phyloP scores from a whole-genome alignment of 306 rosid species.

The Carpinus fangiana region DNA sequence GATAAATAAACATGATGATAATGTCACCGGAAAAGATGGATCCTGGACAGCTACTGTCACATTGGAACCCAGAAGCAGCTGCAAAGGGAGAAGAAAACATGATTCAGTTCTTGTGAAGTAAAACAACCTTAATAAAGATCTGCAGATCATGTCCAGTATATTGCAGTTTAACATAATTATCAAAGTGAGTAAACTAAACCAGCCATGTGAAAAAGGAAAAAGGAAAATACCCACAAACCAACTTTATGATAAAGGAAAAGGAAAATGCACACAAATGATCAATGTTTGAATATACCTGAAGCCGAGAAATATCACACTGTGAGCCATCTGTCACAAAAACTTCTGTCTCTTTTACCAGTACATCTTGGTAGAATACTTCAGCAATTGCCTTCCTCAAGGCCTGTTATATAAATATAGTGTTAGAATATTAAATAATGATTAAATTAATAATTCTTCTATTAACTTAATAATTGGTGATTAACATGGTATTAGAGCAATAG shows the following conservation, averaged over 20 bases:
- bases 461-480: no score
- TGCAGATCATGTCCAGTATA: no score
- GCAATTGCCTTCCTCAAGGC: slow-evolving; percentile 64
- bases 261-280: slow-evolving; percentile 5
- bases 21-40: slow-evolving; percentile 71
- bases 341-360: slow-evolving; percentile 50
- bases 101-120: slow-evolving; percentile 3
- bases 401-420: slow-evolving; percentile 24
- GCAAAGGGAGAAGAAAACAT: slow-evolving; percentile 28
- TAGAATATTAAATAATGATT: no score
- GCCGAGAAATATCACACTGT: slow-evolving; percentile 78
- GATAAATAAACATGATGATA: slow-evolving; percentile 14
- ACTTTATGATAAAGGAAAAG: neutral
- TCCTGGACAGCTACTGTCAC: slow-evolving; percentile 64
- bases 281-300: slow-evolving; percentile 56
- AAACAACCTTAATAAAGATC: neutral
- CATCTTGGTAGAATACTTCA: slow-evolving; percentile 43
- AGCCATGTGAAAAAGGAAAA: neutral
- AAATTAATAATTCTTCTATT: no score
- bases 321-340: slow-evolving; percentile 80
- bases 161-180: no score
- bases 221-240: neutral
- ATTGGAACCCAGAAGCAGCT: slow-evolving; percentile 70
- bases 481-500: no score
- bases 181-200: no score